Conservation (phyloP, 2,329 filamentous ascomycete genomes). For the Zalaria sp. region DNA sequence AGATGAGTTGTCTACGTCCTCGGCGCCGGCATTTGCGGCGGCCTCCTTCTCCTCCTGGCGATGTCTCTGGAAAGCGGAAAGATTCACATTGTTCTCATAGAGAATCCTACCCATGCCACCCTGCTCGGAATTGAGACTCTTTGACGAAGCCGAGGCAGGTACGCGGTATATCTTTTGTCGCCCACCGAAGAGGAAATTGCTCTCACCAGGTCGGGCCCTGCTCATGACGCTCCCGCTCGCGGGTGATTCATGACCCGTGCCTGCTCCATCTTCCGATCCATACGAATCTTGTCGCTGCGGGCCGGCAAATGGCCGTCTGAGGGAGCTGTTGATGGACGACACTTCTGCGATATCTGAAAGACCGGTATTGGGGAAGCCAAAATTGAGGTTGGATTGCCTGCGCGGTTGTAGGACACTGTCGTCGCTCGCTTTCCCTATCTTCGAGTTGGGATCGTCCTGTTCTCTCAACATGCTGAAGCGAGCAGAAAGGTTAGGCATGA, state of each 20-base stretch:
- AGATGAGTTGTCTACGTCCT: slow-evolving; percentile 24
- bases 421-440: slow-evolving; percentile 86
- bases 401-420: slow-evolving; percentile 82
- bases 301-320: slow-evolving; percentile 45
- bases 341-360: slow-evolving; percentile 84
- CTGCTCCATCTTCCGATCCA: slow-evolving; percentile 43
- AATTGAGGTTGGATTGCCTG: slow-evolving; percentile 65
- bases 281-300: slow-evolving; percentile 49
- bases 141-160: slow-evolving; percentile 33
- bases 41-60: slow-evolving; percentile 41
- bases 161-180: slow-evolving; percentile 93
- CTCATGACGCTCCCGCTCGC: slow-evolving; percentile 63
- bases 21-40: slow-evolving; percentile 30
- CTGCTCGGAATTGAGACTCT: slow-evolving; percentile 24
- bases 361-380: slow-evolving; percentile 44
- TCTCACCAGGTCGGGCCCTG: slow-evolving; percentile 67
- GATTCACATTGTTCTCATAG: slow-evolving; percentile 75
- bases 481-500: slow-evolving; percentile 90
- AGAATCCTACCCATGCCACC: slow-evolving; percentile 51
- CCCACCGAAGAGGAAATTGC: slow-evolving; percentile 87
- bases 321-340: slow-evolving; percentile 56
- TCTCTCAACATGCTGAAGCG: slow-evolving; percentile 94
- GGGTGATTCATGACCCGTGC: slow-evolving; percentile 50
- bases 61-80: slow-evolving; percentile 73
- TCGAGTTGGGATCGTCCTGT: slow-evolving; percentile 80